phyloP scores from a whole-genome alignment of 208 protist genomes.

The Crithidia bombi region DNA sequence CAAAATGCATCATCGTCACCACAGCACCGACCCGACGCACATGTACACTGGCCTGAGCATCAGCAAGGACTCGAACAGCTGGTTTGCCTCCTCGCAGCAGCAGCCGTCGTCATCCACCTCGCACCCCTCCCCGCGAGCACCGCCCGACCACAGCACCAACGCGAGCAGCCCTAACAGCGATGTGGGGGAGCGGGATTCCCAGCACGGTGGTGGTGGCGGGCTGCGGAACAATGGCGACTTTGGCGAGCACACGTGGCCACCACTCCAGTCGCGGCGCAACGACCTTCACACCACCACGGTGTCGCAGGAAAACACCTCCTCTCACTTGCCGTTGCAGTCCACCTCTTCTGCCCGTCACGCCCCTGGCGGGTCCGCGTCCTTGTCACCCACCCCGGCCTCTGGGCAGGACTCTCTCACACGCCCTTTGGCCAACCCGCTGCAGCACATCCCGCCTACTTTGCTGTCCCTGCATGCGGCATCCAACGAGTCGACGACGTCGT shows the following conservation, averaged over 20 bases:
- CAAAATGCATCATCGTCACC: no score
- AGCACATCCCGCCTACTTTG: neutral
- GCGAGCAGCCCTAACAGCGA: neutral
- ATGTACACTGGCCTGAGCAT: neutral
- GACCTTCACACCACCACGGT: neutral
- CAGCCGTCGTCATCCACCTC: slow-evolving; percentile 10
- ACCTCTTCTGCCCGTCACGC: neutral
- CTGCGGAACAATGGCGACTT: neutral
- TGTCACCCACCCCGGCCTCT: neutral
- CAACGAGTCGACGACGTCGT: neutral
- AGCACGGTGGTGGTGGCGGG: neutral
- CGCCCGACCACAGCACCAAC: neutral
- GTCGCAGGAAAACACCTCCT: neutral
- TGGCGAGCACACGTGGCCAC: neutral
- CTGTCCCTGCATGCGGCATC: neutral
- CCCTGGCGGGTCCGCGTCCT: neutral
- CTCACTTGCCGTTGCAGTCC: neutral
- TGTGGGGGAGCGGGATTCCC: neutral
- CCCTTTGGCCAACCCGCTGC: neutral
- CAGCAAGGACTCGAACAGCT: slow-evolving; percentile 3
- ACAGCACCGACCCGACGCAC: neutral
- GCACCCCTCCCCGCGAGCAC: neutral
- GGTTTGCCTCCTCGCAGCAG: slow-evolving; percentile 1
- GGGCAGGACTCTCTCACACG: neutral
- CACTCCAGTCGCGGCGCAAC: neutral